Evolutionary conservation across 805 yeast species (phyloP), one percentile per base, ranked within the genome.

Genomic region (Lachancea fermentati): DNA sequence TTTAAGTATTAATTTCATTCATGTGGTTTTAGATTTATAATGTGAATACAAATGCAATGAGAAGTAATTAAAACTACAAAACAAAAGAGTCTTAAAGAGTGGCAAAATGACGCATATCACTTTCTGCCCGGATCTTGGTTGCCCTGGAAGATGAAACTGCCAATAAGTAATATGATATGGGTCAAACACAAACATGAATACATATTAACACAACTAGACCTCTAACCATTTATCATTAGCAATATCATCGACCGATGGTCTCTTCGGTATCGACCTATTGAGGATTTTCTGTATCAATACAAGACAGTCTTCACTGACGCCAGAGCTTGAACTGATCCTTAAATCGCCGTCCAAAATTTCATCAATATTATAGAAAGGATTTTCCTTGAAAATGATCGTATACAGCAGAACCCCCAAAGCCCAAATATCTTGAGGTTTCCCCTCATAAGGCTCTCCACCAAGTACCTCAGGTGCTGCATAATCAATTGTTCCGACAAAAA

Each of bases 401-500:
- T 89, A 93, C 16, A 93, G 67, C 42, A 93, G 67, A 16, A 93
- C 85, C 2, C 98, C 98, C 57, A 91, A 70, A 0, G 97, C 96
- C 98, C 98, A 93, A 2, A 89, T 81, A 63, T 93, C 98, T 61
- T 93, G 98, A 3, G 95, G 91, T 58, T 78, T 82, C 16, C 98
- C 98, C 37, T 79, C 87, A 55, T 91, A 93, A 16, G 89, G 82
- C 45, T 79, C 80, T 2, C 97, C 98, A 37, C 80, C 73, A 26
- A 93, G 68, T 0, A 93, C 96, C 62, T 93, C 98, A 0, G 98
- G 98, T 0, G 97, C 95, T 1, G 97, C 97, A 61, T 91, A 93
- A 61, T 93, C 97, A 32, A 93, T 80, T 0, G 98, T 93, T 2
- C 98, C 98, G 2, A 93, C 97, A 64, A 93, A 91, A 4, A 93